Evolutionary conservation across 2,329 filamentous ascomycete species (phyloP).

Genomic region (Sporothrix variecibatus): DNA sequence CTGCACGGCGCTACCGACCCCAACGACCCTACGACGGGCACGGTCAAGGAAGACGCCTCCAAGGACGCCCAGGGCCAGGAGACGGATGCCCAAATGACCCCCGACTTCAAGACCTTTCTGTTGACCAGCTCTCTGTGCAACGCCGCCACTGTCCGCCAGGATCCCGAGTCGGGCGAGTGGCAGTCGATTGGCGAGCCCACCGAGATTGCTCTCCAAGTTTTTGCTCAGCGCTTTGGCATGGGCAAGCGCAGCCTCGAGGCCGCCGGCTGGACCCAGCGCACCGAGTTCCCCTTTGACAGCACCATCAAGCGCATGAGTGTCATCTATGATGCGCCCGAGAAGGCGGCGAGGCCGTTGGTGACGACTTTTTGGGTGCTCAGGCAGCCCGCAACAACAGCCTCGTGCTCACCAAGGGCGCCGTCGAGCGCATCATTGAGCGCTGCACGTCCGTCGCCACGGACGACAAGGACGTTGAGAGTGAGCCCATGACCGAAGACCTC

Average conservation of each 20-base stretch:
- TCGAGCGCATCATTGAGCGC: slow-evolving; percentile 61
- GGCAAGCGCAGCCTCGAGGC: slow-evolving; percentile 56
- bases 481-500: slow-evolving; percentile 52
- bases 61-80: slow-evolving; percentile 30
- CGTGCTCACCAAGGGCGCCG: slow-evolving; percentile 64
- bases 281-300: slow-evolving; percentile 79
- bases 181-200: slow-evolving; percentile 70
- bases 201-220: slow-evolving; percentile 75
- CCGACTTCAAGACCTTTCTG: slow-evolving; percentile 54
- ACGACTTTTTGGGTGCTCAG: not conserved
- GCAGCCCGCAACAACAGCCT: slow-evolving; percentile 43
- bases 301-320: slow-evolving; percentile 80
- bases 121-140: slow-evolving; percentile 66
- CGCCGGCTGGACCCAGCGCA: slow-evolving; percentile 62
- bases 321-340: slow-evolving; percentile 59
- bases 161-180: slow-evolving; percentile 60
- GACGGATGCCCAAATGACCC: slow-evolving; percentile 45
- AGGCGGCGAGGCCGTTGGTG: slow-evolving; percentile 37
- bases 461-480: slow-evolving; percentile 34
- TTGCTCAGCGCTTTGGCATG: slow-evolving; percentile 66
- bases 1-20: slow-evolving; percentile 64
- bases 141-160: slow-evolving; percentile 59
- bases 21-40: slow-evolving; percentile 61
- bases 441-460: slow-evolving; percentile 52
- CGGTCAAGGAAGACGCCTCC: slow-evolving; percentile 50